Evolutionary conservation across 1,139 yeast genomes (phyloP).

Genomic region (Nematodospora anomalae): DNA sequence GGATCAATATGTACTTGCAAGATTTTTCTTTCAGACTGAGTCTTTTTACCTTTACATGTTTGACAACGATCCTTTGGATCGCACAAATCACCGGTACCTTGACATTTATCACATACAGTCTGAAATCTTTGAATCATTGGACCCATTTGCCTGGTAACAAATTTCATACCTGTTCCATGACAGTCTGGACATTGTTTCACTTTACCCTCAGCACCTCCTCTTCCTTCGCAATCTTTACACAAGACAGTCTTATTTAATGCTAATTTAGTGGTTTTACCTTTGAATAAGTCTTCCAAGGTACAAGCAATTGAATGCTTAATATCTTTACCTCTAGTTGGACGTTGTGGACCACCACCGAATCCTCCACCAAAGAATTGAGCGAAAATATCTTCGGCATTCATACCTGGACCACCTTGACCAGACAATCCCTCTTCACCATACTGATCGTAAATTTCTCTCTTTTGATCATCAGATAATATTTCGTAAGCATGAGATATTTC

Average conservation of each 20-base stretch:
- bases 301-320: conserved; percentile 86
- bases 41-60: conserved; percentile 86
- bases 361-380: conserved; percentile 83
- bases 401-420: conserved; percentile 72
- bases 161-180: conserved; percentile 87
- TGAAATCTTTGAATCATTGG: conserved; percentile 99
- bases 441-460: conserved; percentile 84
- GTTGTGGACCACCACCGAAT: conserved; percentile 62
- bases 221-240: conserved; percentile 88
- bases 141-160: conserved; percentile 98
- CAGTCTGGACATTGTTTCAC: conserved; percentile 86
- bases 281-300: conserved; percentile 88
- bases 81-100: conserved; percentile 88
- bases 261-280: conserved; percentile 92
- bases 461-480: conserved; percentile 78
- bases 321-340: conserved; percentile 88
- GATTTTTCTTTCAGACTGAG: conserved; percentile 83
- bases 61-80: conserved; percentile 89
- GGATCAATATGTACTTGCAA: conserved; percentile 93
- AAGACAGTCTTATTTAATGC: conserved; percentile 90
- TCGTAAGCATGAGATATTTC: conserved; percentile 92
- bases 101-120: conserved; percentile 89
- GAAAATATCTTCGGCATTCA: conserved; percentile 88
- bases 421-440: conserved; percentile 91
- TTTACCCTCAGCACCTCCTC: conserved; percentile 92